Evolutionary conservation across 2,329 filamentous ascomycete genomes (phyloP).

Genomic region (Coccinonectria pachysandricola): DNA sequence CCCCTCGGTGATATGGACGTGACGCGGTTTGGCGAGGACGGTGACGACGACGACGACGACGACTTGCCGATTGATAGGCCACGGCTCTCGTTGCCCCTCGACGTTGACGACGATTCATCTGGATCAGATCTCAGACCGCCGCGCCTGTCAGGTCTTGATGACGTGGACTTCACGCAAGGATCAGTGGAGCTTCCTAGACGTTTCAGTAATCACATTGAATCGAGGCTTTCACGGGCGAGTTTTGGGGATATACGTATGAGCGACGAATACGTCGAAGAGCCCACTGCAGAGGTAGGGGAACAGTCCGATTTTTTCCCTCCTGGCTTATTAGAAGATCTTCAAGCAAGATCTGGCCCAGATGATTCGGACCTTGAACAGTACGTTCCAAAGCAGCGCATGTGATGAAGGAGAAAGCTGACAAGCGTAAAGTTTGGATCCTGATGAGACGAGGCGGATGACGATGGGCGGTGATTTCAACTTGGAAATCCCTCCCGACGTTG

Average conservation of each 20-base stretch:
- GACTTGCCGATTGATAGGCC: constrained; percentile 40
- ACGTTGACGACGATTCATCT: constrained; percentile 38
- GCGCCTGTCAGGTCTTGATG: constrained; percentile 43
- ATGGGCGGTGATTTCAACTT: constrained; percentile 42
- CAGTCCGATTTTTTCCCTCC: constrained; percentile 46
- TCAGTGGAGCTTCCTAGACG: constrained; percentile 52
- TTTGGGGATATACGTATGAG: constrained; percentile 44
- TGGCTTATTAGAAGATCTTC: constrained; percentile 33
- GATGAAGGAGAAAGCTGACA: constrained; percentile 4
- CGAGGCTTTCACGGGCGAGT: constrained; percentile 41
- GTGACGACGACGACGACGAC: constrained; percentile 41
- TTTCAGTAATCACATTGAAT: constrained; percentile 33
- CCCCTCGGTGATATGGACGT: constrained; percentile 29
- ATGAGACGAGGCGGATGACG: constrained; percentile 29
- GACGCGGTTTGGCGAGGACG: constrained; percentile 38
- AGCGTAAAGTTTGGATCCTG: constrained; percentile 26
- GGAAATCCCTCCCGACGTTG: constrained; percentile 36
- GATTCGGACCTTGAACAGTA: constrained; percentile 37
- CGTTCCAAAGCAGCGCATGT: neutral
- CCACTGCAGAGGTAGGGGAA: constrained; percentile 32
- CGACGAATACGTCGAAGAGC: constrained; percentile 34
- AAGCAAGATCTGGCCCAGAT: constrained; percentile 26
- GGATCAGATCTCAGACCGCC: constrained; percentile 44
- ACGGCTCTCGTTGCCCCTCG: constrained; percentile 44
- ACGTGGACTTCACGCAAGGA: constrained; percentile 47